Evolutionary conservation across 2,329 filamentous ascomycete genomes (phyloP).

Genomic region (Clathrospora elynae): DNA sequence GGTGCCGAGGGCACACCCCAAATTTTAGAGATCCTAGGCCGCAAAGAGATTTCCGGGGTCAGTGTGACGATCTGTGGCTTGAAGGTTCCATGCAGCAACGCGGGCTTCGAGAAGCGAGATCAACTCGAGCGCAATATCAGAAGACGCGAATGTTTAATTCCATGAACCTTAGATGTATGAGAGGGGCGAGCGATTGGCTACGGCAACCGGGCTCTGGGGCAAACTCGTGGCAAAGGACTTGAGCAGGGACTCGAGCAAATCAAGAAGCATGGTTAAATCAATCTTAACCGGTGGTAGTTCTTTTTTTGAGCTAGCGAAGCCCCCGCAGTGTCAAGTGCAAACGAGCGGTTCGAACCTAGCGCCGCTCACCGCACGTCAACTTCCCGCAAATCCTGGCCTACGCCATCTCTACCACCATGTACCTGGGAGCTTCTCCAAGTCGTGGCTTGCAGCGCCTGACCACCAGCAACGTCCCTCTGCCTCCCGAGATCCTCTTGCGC

Average conservation of each 20-base stretch:
- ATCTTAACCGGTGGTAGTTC: constrained; percentile 15
- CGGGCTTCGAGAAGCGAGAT: constrained; percentile 49
- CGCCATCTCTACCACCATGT: constrained; percentile 19
- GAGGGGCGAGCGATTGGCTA: constrained; percentile 30
- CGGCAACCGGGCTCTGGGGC: constrained; percentile 23
- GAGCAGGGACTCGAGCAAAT: background rate
- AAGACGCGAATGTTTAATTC: constrained; percentile 41
- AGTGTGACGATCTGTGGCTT: constrained; percentile 45
- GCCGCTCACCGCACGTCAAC: constrained; percentile 13
- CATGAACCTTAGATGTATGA: constrained; percentile 24
- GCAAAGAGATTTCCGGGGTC: constrained; percentile 26
- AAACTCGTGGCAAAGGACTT: constrained; percentile 14
- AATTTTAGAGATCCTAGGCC: constrained; percentile 36
- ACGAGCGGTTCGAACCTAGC: constrained; percentile 11
- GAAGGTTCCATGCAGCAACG: constrained; percentile 46
- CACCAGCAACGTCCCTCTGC: constrained; percentile 24
- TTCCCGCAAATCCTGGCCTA: constrained; percentile 17
- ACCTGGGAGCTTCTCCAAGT: constrained; percentile 22
- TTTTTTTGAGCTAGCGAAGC: constrained; percentile 5
- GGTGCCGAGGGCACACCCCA: constrained; percentile 40
- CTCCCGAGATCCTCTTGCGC: constrained; percentile 15
- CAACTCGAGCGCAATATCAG: constrained; percentile 40
- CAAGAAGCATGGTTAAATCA: constrained; percentile 11
- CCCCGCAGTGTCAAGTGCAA: no score
- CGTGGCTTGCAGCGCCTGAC: constrained; percentile 38